Conservation (phyloP, 495 filamentous ascomycete genomes). For the Cercophora newfieldiana region DNA sequence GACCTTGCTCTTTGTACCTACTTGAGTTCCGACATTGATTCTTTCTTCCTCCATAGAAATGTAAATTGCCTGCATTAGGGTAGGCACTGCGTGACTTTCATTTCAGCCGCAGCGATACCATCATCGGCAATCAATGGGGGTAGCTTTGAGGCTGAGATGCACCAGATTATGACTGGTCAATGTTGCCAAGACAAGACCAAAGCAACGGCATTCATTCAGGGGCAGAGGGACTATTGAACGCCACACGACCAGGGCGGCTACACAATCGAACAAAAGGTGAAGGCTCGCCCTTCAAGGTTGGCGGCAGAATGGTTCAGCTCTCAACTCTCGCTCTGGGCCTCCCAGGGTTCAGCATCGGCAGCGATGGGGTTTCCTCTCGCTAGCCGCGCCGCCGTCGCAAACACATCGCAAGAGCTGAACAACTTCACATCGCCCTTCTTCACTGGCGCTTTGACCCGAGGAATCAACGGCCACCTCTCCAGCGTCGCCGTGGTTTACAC, state of each 20-base stretch:
- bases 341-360: neutral
- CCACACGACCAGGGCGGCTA: neutral
- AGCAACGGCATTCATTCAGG: constrained; percentile 5
- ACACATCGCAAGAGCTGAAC: constrained; percentile 3
- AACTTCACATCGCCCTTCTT: constrained; percentile 3
- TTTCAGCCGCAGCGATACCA: neutral
- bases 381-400: neutral
- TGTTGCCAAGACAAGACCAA: constrained; percentile 1
- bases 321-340: neutral
- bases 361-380: neutral
- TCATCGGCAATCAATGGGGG: neutral
- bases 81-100: neutral
- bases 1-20: too few relatives aligned
- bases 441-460: neutral
- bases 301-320: neutral
- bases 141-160: constrained; percentile 1
- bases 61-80: neutral
- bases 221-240: constrained; percentile 2
- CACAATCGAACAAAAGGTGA: neutral
- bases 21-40: too few relatives aligned
- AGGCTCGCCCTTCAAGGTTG: neutral
- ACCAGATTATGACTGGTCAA: neutral
- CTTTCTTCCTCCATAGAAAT: too few relatives aligned
- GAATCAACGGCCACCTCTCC: constrained; percentile 5
- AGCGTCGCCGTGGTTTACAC: neutral